Base-by-base conservation (phyloP, 2,329 filamentous ascomycete genomes). In the Cadophora sp. region DNA sequence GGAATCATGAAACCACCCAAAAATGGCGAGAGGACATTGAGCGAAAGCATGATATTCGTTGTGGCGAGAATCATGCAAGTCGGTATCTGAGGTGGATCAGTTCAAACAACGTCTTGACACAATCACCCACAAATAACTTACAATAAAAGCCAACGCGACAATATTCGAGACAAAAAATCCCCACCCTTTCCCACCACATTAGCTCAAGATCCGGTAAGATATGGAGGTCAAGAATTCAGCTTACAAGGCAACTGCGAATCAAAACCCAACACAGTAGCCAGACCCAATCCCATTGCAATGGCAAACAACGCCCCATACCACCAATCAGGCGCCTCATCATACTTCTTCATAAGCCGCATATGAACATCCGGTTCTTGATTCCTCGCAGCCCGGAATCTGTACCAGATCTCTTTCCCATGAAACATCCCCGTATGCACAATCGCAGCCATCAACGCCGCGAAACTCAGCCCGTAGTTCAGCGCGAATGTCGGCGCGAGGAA, bases 401-500 rank as follows among this genome's bases (percentile, higher is more conserved):
- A 80, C 87, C 87, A 89, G 53, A 93, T 87, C 64, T 88, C 86
- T 69, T 85, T 82, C 24, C 91, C 84, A 67, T 93, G 86, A 77
- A 92, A 87, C 4, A 93, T 79, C 66, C 81, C 86, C 0, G 87
- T 90, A 73, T 92, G 87, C 0, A 91, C 84, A 27, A 93, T 79
- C 1, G 92, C 83, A 0, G 90, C 85, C 0, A 90, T 82, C 48
- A 93, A 90, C 62, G 89, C 85, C 3, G 91, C 91, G 74, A 93
- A 93, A 0, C 88, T 91, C 1, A 93, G 79, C 0, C 90, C 91
- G 71, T 93, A 93, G 0, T 84, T 83, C 66, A 93, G 79, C 68
- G 88, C 85, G 75, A 92, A 93, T 0, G 90, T 90, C 0, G 90
- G 92, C 67, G 90, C 91, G 53, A 93, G 82, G 72, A 90, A 91